Evolutionary conservation across 2,329 filamentous ascomycete genomes (phyloP), one percentile per base, ranked within the genome.

Genomic region (Fusarium sp.): DNA sequence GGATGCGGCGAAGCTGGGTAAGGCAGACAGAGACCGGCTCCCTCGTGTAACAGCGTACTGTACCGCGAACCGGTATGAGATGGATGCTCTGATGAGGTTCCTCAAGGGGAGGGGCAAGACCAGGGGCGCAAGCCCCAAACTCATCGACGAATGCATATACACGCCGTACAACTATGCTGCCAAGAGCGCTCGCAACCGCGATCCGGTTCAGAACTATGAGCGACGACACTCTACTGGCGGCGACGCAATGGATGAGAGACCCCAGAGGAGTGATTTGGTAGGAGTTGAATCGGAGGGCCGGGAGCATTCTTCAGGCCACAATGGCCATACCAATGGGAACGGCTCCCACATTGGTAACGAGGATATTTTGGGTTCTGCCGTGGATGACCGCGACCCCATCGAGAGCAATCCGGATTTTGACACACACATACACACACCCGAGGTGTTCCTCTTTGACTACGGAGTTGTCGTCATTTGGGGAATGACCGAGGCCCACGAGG

Each of bases 391-490:
- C 57, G 75, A 79, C 10, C 69, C 78, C 18, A 79, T 82, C 64
- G 81, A 82, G 74, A 77, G 76, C 65, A 86, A 86, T 14, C 85
- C 87, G 5, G 92, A 97, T 77, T 92, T 97, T 67, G 93, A 97
- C 76, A 97, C 88, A 3, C 87, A 91, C 51, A 91, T 98, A 3
- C 93, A 97, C 79, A 97, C 92, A 1, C 94, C 96, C 0, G 96
- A 99, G 79, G 87, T 97, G 2, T 99, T 99, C 78, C 85, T 99
- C 11, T 99, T 98, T 76, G 93, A 97, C 77, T 99, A 99, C 76
- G 96, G 96, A 64, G 97, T 97, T 2, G 93, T 97, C 5, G 96
- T 99, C 13, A 93, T 98, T 77, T 99, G 96, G 96, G 96, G 96
- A 72, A 98, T 99, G 96, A 91, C 92, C 0, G 84, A 91, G n/a